phyloP scores from a whole-genome alignment of 2,329 filamentous ascomycete genomes.

The Sphaerulina vaccinii region DNA sequence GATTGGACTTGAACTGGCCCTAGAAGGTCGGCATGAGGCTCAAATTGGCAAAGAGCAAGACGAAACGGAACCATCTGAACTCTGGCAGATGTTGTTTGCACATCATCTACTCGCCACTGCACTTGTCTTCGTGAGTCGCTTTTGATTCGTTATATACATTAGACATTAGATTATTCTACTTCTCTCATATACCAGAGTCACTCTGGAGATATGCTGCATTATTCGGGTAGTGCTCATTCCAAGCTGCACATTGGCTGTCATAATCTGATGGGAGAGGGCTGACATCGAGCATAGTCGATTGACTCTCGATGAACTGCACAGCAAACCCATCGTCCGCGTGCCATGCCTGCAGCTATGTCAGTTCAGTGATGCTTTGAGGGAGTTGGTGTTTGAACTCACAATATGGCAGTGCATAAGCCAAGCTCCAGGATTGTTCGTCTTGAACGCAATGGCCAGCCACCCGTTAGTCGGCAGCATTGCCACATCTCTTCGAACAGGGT shows the following conservation, averaged over 20 bases:
- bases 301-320: constrained; percentile 37
- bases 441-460: constrained; percentile 44
- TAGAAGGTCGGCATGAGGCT: too few relatives aligned
- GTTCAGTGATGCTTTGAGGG: neutral
- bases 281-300: constrained; percentile 26
- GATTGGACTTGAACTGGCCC: too few relatives aligned
- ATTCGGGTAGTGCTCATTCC: constrained; percentile 32
- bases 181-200: constrained; percentile 35
- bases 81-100: too few relatives aligned
- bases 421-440: constrained; percentile 45
- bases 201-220: constrained; percentile 30
- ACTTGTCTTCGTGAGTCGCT: too few relatives aligned
- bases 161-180: neutral
- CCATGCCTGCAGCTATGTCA: constrained; percentile 27
- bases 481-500: constrained; percentile 43
- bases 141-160: neutral
- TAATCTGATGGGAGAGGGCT: constrained; percentile 29
- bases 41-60: too few relatives aligned
- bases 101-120: too few relatives aligned
- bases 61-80: too few relatives aligned
- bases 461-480: constrained; percentile 41
- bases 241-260: constrained; percentile 33
- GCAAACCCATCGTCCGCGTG: constrained; percentile 37
- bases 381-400: constrained; percentile 22
- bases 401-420: constrained; percentile 48